Evolutionary conservation across 2,329 filamentous ascomycete genomes (phyloP), one percentile per base, ranked within the genome.

Genomic region (Nemania abortiva): DNA sequence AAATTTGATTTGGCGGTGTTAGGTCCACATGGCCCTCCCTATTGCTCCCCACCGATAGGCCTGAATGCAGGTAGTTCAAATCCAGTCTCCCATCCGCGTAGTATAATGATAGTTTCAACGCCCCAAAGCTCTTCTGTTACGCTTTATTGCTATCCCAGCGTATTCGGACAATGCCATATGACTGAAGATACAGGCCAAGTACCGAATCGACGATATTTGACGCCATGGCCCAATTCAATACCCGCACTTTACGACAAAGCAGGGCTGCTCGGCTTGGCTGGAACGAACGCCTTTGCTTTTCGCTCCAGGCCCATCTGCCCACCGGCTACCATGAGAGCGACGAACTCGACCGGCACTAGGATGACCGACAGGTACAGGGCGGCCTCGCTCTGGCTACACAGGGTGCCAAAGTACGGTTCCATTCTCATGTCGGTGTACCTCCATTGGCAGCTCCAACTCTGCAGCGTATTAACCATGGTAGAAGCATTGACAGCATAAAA

Each of bases 391-490:
- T 90, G 84, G 68, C 79, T 82, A 79, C 89, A 91, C 58, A 91
- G 78, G 0, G 83, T 84, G 18, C 82, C 83, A 74, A 89, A 91
- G 74, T 87, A 81, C 34, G 89, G 88, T 70, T 84, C 79, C 42
- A 80, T 75, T 18, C 74, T 73, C 86, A 90, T 89, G 68, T 79
- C 77, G n/a, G 89, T 80, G 24, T 81, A 74, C 9, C 80, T 78
- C 88, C 89, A 91, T 70, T 87, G 87, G 77, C 89, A 91, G 49
- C 84, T 86, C 89, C 89, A 91, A 78, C 86, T 89, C 75, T 89
- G 82, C 11, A 90, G 78, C 6, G 87, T 88, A 75, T 89, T 87
- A 67, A 81, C 80, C 9, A 81, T 82, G 15, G 78, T 79, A 3
- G 88, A 89, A 20, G 83, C 77, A 72, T 89, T 87, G 77, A 87